Evolutionary conservation across 371 early-diverging fungal species (phyloP), one percentile per base, ranked within the genome.

Genomic region (Syncephalastrum contaminatum): DNA sequence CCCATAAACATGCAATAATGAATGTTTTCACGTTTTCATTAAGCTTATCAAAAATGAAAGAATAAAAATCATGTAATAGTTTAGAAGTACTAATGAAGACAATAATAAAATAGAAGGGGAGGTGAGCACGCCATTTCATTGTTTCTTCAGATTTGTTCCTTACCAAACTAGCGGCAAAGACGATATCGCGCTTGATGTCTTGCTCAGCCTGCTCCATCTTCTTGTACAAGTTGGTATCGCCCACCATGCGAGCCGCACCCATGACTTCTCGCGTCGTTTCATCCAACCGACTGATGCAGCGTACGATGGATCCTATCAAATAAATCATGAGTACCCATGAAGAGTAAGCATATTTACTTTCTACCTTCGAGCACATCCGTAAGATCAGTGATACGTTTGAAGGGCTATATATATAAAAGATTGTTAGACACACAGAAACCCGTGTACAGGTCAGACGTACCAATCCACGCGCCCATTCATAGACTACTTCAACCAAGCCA

Each of bases 391-490:
- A 99, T 96, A 54, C 93, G 86, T 59, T 90, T 88, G 77, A 99
- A 99, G 8, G 93, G 83, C 81, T 80, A 51, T n/a, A 40, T 24
- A 51, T 25, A 4, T 25, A 25, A 25, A 25, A 25, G 15, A 20
- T 2, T 39, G 18, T 3, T 21, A 19, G 12, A 18, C 22, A 40
- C 25, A 8, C 20, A 19, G 16, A 24, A 8, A 45, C 27, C 7
- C 18, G 15, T 2, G 39, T n/a, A 15, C 15, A 54, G 43, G 14
- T 21, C 27, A 40, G 18, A 54, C 59, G 61, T 75, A 79, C 81
- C 81, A 91, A 75, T 20, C 98, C 99, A 22, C 87, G 75, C 2
- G 99, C 99, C 99, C 99, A 99, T 76, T 96, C 94, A 70, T 96
- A 96, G 0, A 98, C 98, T 10, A 95, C 96, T 72, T 99, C 98